These are phyloP conservation scores for Penicillium concentricum DNA, from an alignment of 2,329 filamentous ascomycete species.

Conservation along the genomic window DNA sequence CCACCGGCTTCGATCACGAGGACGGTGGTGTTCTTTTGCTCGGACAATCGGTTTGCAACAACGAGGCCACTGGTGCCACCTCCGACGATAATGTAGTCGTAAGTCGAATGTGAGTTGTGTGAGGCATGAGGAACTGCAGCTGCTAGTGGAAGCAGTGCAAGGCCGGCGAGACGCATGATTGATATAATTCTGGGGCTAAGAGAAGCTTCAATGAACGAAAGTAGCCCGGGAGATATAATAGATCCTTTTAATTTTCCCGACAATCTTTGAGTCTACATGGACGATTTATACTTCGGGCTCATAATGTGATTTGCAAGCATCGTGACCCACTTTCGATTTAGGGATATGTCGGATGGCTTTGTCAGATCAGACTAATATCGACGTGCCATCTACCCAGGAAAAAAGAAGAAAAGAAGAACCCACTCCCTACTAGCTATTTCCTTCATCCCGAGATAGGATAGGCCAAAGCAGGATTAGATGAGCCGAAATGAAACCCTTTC, in stretches of 20 bases:
- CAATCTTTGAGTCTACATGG: background rate
- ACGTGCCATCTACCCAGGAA: background rate
- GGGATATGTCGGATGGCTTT: background rate
- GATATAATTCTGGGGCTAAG: background rate
- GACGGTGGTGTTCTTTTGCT: conserved; percentile 25
- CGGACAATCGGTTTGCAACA: conserved; percentile 37
- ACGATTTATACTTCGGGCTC: background rate
- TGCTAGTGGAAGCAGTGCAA: conserved; percentile 18
- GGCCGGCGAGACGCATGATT: conserved; percentile 15
- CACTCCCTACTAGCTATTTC: no score
- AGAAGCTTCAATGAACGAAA: background rate
- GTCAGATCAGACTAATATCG: background rate
- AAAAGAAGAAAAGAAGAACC: no score
- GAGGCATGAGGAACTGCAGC: conserved; percentile 11
- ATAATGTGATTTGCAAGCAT: background rate
- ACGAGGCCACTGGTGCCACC: conserved; percentile 36
- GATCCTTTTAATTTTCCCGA: background rate
- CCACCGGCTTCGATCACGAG: conserved; percentile 32
- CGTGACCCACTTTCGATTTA: background rate
- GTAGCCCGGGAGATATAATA: background rate
- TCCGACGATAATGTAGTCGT: conserved; percentile 37
- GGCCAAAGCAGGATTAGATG: no score
- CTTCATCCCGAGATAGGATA: background rate
- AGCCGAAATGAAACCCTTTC: background rate
- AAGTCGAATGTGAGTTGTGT: conserved; percentile 7